These are phyloP conservation scores for Paramecium biaurelia DNA, from an alignment of 73 alveolate species.

Conservation along the genomic window DNA sequence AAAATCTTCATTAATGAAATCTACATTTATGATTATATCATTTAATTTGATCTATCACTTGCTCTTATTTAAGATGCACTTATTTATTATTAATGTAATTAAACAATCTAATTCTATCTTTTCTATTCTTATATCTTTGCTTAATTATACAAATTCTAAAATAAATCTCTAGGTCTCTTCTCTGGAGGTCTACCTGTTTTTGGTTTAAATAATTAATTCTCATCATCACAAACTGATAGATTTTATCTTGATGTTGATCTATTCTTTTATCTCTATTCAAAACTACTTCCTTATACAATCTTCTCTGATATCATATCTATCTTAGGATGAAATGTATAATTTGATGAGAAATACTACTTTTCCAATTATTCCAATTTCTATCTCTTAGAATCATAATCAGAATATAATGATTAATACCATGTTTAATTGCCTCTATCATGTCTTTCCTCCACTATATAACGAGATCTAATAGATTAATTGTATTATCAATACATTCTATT, in stretches of 20 bases:
- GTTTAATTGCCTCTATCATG: background rate
- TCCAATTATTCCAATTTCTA: background rate
- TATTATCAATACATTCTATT: background rate
- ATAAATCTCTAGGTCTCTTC: background rate
- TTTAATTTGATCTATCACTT: background rate
- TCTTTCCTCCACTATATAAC: slow-evolving; percentile 9
- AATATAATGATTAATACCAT: slow-evolving; percentile 1
- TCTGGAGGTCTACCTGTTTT: slow-evolving; percentile 43
- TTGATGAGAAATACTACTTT: background rate
- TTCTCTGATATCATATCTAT: slow-evolving; percentile 19
- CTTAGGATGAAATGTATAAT: slow-evolving; percentile 35
- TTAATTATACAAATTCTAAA: background rate
- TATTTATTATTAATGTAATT: background rate
- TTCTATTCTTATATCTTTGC: background rate
- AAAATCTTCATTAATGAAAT: background rate
- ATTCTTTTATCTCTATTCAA: slow-evolving; percentile 31
- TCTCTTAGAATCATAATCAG: background rate
- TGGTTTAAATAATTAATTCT: slow-evolving; percentile 20
- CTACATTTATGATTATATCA: background rate
- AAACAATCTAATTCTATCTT: background rate
- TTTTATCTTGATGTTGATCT: background rate
- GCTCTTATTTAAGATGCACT: background rate
- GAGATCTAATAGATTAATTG: background rate
- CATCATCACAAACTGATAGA: slow-evolving; percentile 15
- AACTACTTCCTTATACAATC: slow-evolving; percentile 28